Evolutionary conservation across 2,329 filamentous ascomycete genomes (phyloP).

Genomic region (Phyllosticta paracitricarpa): DNA sequence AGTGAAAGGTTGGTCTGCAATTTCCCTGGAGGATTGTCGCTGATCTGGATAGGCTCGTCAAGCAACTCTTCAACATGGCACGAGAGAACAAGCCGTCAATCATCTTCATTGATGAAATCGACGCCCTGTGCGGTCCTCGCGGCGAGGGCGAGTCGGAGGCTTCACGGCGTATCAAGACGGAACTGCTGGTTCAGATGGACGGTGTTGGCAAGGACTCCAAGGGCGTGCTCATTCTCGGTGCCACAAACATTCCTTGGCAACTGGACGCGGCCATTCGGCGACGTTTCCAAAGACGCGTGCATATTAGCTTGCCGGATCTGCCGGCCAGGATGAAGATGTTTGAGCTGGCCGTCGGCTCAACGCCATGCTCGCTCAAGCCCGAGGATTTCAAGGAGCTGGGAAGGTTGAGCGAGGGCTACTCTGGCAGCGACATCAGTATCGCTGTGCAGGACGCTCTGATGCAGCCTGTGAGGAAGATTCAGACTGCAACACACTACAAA

Average conservation of each 20-base stretch:
- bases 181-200: slow-evolving; percentile 98
- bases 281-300: slow-evolving; percentile 90
- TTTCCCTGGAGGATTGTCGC: background rate
- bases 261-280: slow-evolving; percentile 90
- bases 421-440: slow-evolving; percentile 90
- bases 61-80: slow-evolving; percentile 94
- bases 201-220: slow-evolving; percentile 93
- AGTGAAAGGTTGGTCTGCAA: slow-evolving; percentile 70
- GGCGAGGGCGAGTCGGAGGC: slow-evolving; percentile 96
- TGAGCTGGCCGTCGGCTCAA: slow-evolving; percentile 85
- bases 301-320: slow-evolving; percentile 84
- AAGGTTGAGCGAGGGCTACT: slow-evolving; percentile 82
- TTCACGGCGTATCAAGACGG: slow-evolving; percentile 94
- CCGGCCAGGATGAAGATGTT: slow-evolving; percentile 91
- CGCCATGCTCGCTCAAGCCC: slow-evolving; percentile 70
- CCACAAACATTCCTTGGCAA: slow-evolving; percentile 98
- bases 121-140: slow-evolving; percentile 87
- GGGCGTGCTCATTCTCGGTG: slow-evolving; percentile 87
- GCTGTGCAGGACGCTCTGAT: slow-evolving; percentile 93
- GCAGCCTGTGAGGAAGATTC: slow-evolving; percentile 93
- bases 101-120: slow-evolving; percentile 97
- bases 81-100: slow-evolving; percentile 97
- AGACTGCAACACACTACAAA: slow-evolving; percentile 97
- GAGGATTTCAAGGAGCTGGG: slow-evolving; percentile 74
- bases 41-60: slow-evolving; percentile 60